A percentile compares a stretch with the other conserved stretches of the same genome.
Conservation (phyloP, 176 grass and related monocot genomes). For the Elymus sibiricus region DNA sequence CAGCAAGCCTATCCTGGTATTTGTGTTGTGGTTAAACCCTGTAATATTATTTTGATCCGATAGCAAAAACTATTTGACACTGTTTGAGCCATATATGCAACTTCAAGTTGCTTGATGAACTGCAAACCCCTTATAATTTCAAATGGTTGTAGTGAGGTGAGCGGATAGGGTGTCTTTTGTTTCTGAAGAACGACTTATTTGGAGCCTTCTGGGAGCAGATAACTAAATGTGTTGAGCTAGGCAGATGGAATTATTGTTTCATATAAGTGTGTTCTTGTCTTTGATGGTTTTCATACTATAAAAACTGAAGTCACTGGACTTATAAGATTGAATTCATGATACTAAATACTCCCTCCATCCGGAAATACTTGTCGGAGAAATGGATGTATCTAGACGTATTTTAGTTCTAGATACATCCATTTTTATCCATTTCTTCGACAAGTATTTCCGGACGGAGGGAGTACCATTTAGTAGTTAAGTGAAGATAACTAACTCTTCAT, state of each 20-base stretch:
- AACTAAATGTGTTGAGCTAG: background rate
- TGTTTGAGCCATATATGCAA: background rate
- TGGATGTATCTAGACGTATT: no score
- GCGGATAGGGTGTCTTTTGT: background rate
- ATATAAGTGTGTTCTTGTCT: background rate
- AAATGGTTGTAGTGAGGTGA: slow-evolving; percentile 5
- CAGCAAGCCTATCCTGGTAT: background rate
- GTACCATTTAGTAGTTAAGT: background rate
- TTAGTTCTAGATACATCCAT: no score
- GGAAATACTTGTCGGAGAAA: no score
- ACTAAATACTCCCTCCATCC: no score
- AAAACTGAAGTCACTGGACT: background rate
- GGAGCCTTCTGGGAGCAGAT: background rate
- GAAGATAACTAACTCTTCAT: background rate
- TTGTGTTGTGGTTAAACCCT: background rate
- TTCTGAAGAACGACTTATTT: background rate
- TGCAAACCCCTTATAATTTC: background rate
- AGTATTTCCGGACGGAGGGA: no score
- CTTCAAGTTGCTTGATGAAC: background rate
- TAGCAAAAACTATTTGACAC: background rate
- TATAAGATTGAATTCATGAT: background rate
- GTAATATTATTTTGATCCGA: background rate
- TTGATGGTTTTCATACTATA: no score
- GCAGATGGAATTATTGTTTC: background rate
- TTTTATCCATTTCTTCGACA: no score